Conservation (phyloP, 169 alveolate genomes). For the Cryptosporidium tyzzeri region DNA sequence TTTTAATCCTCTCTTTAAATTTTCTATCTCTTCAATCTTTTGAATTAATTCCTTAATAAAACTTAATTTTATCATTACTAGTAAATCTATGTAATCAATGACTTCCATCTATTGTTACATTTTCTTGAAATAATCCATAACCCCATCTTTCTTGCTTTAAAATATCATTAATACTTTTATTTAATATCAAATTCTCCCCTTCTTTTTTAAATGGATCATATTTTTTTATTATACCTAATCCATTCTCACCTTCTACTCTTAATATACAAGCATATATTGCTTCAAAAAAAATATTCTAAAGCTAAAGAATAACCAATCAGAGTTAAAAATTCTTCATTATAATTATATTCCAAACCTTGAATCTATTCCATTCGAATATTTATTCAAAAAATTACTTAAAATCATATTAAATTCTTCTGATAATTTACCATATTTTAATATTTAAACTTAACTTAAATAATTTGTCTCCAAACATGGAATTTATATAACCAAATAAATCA, state of each 20-base stretch:
- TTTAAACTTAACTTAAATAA: not conserved
- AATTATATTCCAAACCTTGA: not conserved
- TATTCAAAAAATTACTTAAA: not conserved
- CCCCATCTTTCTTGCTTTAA: not conserved
- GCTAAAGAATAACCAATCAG: not conserved
- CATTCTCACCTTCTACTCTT: not conserved
- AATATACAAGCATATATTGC: slow-evolving; percentile 13
- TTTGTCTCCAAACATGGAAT: not conserved
- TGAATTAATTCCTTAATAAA: not conserved
- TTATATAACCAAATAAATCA: slow-evolving; percentile 10
- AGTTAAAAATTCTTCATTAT: not conserved
- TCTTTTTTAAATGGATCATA: no score
- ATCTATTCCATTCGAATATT: not conserved
- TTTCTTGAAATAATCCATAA: not conserved
- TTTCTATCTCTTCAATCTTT: not conserved
- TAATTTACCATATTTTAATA: not conserved
- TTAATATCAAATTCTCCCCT: not conserved
- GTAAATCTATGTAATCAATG: no score
- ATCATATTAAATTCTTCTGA: not conserved
- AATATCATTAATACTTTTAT: not conserved
- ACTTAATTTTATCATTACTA: not conserved
- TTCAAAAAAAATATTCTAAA: not conserved
- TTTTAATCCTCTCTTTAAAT: not conserved
- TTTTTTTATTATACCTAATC: not conserved
- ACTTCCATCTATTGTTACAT: not conserved